Conservation (phyloP, 768 basidiomycete species). For the Suillus plorans region DNA sequence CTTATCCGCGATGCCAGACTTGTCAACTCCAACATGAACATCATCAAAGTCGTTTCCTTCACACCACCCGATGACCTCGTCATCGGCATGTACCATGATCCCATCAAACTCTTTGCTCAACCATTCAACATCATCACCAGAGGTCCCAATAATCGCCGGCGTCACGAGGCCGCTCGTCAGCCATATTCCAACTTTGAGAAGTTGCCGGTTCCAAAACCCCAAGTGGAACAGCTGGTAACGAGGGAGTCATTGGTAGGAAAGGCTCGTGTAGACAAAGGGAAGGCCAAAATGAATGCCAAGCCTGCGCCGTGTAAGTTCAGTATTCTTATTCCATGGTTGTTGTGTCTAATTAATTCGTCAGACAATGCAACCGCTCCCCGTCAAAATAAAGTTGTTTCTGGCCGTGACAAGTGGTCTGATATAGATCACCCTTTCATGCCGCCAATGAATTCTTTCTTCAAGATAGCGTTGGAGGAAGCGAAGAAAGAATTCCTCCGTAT, state of each 20-base stretch:
- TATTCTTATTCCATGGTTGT: not conserved
- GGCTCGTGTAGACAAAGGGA: not conserved
- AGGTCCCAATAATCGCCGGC: not conserved
- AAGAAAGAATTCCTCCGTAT: not conserved
- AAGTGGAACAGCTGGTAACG: not conserved
- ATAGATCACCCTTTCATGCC: not conserved
- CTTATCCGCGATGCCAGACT: not conserved
- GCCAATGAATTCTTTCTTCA: not conserved
- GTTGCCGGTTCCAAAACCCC: not conserved
- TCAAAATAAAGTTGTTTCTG: not conserved
- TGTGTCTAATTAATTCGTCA: not conserved
- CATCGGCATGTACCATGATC: not conserved
- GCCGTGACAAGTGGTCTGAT: conserved; percentile 1
- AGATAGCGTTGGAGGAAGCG: not conserved
- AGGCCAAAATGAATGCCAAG: not conserved
- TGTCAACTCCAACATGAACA: not conserved
- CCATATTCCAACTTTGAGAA: not conserved
- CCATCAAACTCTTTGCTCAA: not conserved
- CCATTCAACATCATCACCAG: not conserved
- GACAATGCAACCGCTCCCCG: not conserved
- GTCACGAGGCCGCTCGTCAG: not conserved
- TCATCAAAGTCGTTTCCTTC: not conserved
- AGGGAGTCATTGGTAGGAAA: not conserved
- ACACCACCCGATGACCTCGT: not conserved
- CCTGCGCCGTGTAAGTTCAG: not conserved